Evolutionary conservation across 495 filamentous ascomycete species (phyloP).

Genomic region (Lasiosphaeris hirsuta): DNA sequence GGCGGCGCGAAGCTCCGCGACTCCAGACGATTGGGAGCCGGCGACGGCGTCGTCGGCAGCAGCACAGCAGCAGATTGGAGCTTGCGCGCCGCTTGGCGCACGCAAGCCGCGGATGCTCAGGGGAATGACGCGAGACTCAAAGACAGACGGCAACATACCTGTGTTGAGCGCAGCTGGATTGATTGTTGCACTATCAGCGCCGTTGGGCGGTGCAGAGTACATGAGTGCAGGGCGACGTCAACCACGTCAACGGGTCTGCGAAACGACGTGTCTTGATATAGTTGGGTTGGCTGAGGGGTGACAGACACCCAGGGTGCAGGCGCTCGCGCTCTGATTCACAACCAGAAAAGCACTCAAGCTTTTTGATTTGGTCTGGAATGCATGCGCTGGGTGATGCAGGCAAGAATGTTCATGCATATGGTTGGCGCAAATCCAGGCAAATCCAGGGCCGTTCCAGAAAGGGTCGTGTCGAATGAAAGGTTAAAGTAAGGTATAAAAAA

Average conservation of each 20-base stretch:
- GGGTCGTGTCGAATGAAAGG: slow-evolving; percentile 26
- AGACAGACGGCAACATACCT: slow-evolving; percentile 39
- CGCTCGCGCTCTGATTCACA: slow-evolving; percentile 18
- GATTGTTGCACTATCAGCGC: slow-evolving; percentile 56
- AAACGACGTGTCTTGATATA: slow-evolving; percentile 58
- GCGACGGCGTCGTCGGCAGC: too few species aligned
- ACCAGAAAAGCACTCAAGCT: slow-evolving; percentile 24
- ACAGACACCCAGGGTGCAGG: slow-evolving; percentile 10
- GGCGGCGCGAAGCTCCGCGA: too few species aligned
- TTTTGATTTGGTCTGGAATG: slow-evolving; percentile 37
- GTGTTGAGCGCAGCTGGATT: slow-evolving; percentile 53
- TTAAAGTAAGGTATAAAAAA: slow-evolving; percentile 23
- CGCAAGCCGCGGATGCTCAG: slow-evolving; percentile 2
- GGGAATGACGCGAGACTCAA: slow-evolving; percentile 8
- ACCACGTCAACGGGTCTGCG: slow-evolving; percentile 44
- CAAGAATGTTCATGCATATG: slow-evolving; percentile 36
- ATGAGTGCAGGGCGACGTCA: slow-evolving; percentile 43
- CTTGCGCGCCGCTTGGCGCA: background rate
- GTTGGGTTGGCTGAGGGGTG: slow-evolving; percentile 46
- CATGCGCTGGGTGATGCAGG: slow-evolving; percentile 40
- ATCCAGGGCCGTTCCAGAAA: slow-evolving; percentile 22
- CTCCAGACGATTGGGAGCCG: too few species aligned
- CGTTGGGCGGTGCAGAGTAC: slow-evolving; percentile 55
- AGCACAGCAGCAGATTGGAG: background rate
- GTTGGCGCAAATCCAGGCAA: slow-evolving; percentile 38